These are phyloP conservation scores for Plasmodium knowlesi DNA, from an alignment of 169 alveolate genomes.

Conservation along the genomic window DNA sequence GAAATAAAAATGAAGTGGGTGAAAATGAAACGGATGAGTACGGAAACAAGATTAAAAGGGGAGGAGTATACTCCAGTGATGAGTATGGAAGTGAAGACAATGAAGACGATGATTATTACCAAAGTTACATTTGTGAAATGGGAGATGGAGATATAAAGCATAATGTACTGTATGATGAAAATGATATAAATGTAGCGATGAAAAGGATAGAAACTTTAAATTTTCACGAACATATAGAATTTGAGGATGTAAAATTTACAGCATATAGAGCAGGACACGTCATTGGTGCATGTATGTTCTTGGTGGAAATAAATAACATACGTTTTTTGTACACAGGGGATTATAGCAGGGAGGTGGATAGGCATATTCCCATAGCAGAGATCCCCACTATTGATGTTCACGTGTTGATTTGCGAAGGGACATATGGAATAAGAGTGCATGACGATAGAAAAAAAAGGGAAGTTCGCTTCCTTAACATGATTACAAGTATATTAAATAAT, in stretches of 20 bases:
- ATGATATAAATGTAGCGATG: slow-evolving; percentile 93
- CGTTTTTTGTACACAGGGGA: slow-evolving; percentile 99
- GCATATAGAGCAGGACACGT: slow-evolving; percentile 99
- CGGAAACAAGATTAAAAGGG: neutral
- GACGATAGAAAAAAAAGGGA: slow-evolving; percentile 97
- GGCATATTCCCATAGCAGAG: slow-evolving; percentile 97
- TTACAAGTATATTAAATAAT: slow-evolving; percentile 83
- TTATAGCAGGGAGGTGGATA: slow-evolving; percentile 96
- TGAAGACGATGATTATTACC: slow-evolving; percentile 7
- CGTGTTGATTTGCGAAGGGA: slow-evolving; percentile 97
- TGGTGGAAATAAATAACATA: slow-evolving; percentile 97
- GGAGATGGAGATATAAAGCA: slow-evolving; percentile 12
- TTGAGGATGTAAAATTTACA: slow-evolving; percentile 93
- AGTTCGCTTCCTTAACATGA: slow-evolving; percentile 89
- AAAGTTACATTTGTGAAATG: neutral
- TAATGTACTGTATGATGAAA: slow-evolving; percentile 91
- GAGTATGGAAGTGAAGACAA: slow-evolving; percentile 17
- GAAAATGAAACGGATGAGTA: slow-evolving; percentile 6
- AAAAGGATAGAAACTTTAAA: slow-evolving; percentile 92
- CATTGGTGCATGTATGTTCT: slow-evolving; percentile 99
- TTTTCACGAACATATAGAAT: slow-evolving; percentile 93
- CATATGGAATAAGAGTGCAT: slow-evolving; percentile 98
- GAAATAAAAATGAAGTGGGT: slow-evolving; percentile 2
- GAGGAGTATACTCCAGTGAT: slow-evolving; percentile 7
- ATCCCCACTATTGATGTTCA: slow-evolving; percentile 95